Conservation (phyloP, 768 basidiomycete genomes). For the Asterophora lycoperdoides region DNA sequence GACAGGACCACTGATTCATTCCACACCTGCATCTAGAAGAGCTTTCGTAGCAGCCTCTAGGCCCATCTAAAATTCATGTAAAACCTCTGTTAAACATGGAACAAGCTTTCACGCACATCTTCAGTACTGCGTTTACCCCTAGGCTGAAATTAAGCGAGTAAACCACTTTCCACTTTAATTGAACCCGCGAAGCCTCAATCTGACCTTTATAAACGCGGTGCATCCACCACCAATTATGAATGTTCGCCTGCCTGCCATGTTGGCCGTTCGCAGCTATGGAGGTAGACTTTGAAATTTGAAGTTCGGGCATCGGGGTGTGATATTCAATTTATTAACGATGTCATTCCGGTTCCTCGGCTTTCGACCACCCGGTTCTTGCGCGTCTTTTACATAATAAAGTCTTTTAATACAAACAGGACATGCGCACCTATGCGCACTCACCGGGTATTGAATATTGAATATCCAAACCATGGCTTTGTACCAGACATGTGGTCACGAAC, state of each 20-base stretch:
- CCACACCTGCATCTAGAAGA: conserved; percentile 70
- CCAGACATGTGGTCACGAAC: neutral
- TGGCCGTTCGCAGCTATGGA: neutral
- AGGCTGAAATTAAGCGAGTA: conserved; percentile 40
- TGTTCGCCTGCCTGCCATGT: conserved; percentile 42
- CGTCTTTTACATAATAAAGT: no score
- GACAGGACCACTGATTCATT: no score
- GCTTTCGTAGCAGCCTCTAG: conserved; percentile 86
- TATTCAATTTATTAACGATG: neutral
- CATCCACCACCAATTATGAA: conserved; percentile 73
- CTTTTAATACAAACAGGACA: neutral
- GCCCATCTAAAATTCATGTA: conserved; percentile 56
- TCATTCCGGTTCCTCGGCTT: neutral
- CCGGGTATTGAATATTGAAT: no score
- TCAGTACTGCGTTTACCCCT: conserved; percentile 63
- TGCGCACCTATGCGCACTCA: no score
- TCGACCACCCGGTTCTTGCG: neutral
- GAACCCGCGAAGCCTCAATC: conserved; percentile 3
- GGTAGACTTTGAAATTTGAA: neutral
- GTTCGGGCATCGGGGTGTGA: neutral
- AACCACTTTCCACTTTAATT: neutral
- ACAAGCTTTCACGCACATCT: conserved; percentile 45
- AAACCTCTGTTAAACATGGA: neutral
- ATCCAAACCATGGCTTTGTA: no score
- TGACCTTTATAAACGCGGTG: conserved; percentile 75